phyloP scores from a whole-genome alignment of 129 eudicot species.

The Escallonia herrerae region DNA sequence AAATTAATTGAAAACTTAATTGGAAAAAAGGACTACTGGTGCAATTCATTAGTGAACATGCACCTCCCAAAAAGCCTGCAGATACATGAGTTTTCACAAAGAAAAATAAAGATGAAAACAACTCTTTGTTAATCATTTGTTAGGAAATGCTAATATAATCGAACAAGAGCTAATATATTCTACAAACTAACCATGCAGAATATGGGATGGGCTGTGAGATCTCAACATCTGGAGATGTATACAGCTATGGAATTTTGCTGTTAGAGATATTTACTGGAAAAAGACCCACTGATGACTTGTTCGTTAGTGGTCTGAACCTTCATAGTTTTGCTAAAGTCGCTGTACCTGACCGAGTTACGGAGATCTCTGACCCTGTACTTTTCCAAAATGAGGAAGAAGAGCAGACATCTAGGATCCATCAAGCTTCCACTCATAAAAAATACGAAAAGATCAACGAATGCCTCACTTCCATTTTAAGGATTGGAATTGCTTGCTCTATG shows the following conservation, averaged over 20 bases:
- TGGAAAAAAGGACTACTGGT: too few species aligned
- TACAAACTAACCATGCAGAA: slow-evolving; percentile 10
- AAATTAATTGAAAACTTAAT: too few species aligned
- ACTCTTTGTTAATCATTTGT: too few species aligned
- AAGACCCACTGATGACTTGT: not conserved
- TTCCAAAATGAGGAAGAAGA: not conserved
- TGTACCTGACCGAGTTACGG: slow-evolving; percentile 7
- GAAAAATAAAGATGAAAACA: too few species aligned
- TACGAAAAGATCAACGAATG: not conserved
- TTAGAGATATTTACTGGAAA: slow-evolving; percentile 14
- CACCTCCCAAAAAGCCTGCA: too few species aligned
- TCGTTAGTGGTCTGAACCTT: slow-evolving; percentile 5
- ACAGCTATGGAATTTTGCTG: slow-evolving; percentile 20
- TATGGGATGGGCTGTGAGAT: slow-evolving; percentile 19
- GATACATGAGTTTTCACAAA: too few species aligned
- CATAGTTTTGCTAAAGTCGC: slow-evolving; percentile 14
- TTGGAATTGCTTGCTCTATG: slow-evolving; percentile 20
- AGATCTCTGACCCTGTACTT: slow-evolving; percentile 7
- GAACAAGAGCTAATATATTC: too few species aligned
- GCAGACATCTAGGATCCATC: not conserved
- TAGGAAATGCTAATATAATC: too few species aligned
- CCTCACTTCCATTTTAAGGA: not conserved
- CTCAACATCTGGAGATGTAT: slow-evolving; percentile 15
- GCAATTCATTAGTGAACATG: too few species aligned
- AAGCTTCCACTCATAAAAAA: not conserved